Percentiles rank a stretch among this genome's conserved stretches.
Conservation (phyloP, 108 stramenopile genomes). For the Chaetoceros tenuissimus region DNA sequence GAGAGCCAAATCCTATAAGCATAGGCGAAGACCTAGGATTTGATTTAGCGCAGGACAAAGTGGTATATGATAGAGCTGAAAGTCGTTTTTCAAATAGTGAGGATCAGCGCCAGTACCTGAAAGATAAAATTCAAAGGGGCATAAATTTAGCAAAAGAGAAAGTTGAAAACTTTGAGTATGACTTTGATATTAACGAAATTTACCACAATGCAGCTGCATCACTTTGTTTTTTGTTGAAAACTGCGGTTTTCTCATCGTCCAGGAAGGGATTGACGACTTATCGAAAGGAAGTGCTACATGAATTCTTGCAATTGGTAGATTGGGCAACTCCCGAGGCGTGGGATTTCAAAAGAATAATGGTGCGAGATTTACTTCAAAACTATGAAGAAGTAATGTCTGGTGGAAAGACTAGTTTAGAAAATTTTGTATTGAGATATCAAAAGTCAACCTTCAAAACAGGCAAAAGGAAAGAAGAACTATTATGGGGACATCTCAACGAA, state of each 20-base stretch:
- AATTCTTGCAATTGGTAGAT: conserved; percentile 21
- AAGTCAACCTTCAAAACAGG: no score
- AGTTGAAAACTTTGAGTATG: conserved; percentile 13
- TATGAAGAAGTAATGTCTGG: conserved; percentile 9
- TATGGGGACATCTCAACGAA: no score
- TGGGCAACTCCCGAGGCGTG: conserved; percentile 26
- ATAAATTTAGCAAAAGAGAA: conserved; percentile 11
- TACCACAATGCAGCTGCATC: conserved; percentile 28
- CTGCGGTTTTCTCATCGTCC: conserved; percentile 12
- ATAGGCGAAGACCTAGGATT: no score
- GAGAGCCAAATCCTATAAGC: no score
- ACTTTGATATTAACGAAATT: conserved; percentile 16
- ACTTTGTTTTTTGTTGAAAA: conserved; percentile 26
- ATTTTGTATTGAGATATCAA: no score
- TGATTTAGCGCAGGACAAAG: no score
- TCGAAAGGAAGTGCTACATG: conserved; percentile 11
- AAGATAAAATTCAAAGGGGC: no score
- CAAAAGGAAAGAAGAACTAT: no score
- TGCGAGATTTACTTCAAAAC: conserved; percentile 16
- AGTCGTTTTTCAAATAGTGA: no score
- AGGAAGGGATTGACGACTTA: conserved; percentile 6
- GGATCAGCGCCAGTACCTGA: no score
- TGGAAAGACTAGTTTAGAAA: no score
- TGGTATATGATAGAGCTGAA: no score
- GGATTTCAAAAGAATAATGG: conserved; percentile 9